Conservation (phyloP, 306 rosid genomes). For the Rubus parviflorus region DNA sequence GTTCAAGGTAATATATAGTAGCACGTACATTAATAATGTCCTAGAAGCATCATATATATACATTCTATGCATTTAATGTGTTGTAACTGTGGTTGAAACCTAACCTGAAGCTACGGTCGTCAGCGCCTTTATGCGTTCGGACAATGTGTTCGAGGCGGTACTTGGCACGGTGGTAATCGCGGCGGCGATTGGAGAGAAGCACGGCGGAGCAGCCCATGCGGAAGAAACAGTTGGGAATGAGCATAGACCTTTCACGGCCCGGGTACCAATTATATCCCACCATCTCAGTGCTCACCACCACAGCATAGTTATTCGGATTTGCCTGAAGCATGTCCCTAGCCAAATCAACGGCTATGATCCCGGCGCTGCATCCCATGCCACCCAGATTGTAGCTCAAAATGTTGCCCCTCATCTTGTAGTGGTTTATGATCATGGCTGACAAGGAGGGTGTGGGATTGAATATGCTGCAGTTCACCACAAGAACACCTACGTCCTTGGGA, state of each 20-base stretch:
- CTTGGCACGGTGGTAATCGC: slow-evolving; percentile 71
- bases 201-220: slow-evolving; percentile 98
- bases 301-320: slow-evolving; percentile 78
- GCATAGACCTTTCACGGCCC: slow-evolving; percentile 82
- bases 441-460: slow-evolving; percentile 95
- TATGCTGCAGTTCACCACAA: slow-evolving; percentile 92
- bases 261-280: slow-evolving; percentile 94
- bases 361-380: slow-evolving; percentile 98
- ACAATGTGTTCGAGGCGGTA: slow-evolving; percentile 89
- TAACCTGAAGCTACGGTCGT: slow-evolving; percentile 92
- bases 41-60: neutral
- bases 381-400: slow-evolving; percentile 90
- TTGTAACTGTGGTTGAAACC: neutral
- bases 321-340: slow-evolving; percentile 86
- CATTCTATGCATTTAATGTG: neutral
- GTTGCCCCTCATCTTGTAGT: slow-evolving; percentile 96
- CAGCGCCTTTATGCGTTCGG: slow-evolving; percentile 94
- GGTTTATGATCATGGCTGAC: slow-evolving; percentile 97
- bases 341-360: slow-evolving; percentile 75
- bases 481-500: slow-evolving; percentile 78
- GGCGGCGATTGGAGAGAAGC: slow-evolving; percentile 84
- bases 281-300: slow-evolving; percentile 87
- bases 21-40: neutral
- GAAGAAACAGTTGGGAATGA: slow-evolving; percentile 79
- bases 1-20: too few species aligned